Evolutionary conservation across 2,329 filamentous ascomycete genomes (phyloP).

Genomic region (Decorospora gaudefroyi): DNA sequence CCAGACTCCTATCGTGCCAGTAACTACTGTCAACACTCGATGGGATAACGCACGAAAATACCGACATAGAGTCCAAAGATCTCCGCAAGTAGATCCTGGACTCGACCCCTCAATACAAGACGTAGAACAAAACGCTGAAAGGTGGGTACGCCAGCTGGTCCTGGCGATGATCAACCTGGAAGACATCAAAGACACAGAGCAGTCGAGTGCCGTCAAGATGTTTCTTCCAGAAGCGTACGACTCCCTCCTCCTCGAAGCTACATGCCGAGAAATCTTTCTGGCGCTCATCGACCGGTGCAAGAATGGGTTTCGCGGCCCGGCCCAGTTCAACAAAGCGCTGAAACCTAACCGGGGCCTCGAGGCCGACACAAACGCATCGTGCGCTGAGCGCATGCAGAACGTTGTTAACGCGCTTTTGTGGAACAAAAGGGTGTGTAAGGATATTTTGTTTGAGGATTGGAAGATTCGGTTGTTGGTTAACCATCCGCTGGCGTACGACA

Average conservation of each 20-base stretch:
- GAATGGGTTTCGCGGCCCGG: slow-evolving; percentile 3
- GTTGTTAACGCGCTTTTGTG: background rate
- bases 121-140: slow-evolving; percentile 2
- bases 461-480: slow-evolving; percentile 6
- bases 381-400: slow-evolving; percentile 1
- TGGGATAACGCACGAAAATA: slow-evolving; percentile 4
- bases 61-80: background rate
- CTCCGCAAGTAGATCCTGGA: slow-evolving; percentile 1
- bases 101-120: slow-evolving; percentile 2
- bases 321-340: slow-evolving; percentile 9
- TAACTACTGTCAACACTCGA: background rate
- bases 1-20: background rate
- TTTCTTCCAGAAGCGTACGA: slow-evolving; percentile 1
- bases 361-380: background rate
- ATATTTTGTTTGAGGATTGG: slow-evolving; percentile 2
- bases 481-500: slow-evolving; percentile 4
- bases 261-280: slow-evolving; percentile 4
- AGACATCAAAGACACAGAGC: slow-evolving; percentile 2
- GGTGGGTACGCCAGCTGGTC: slow-evolving; percentile 3
- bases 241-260: slow-evolving; percentile 1
- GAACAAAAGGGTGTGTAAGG: slow-evolving; percentile 4
- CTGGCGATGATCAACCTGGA: slow-evolving; percentile 4
- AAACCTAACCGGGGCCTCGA: slow-evolving; percentile 4
- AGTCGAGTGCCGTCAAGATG: slow-evolving; percentile 1
- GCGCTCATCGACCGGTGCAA: slow-evolving; percentile 4